A percentile compares a stretch with the other conserved stretches of the same genome.
phyloP scores from a whole-genome alignment of 305 asterid species.

The Fraxinus xanthoxyloides region DNA sequence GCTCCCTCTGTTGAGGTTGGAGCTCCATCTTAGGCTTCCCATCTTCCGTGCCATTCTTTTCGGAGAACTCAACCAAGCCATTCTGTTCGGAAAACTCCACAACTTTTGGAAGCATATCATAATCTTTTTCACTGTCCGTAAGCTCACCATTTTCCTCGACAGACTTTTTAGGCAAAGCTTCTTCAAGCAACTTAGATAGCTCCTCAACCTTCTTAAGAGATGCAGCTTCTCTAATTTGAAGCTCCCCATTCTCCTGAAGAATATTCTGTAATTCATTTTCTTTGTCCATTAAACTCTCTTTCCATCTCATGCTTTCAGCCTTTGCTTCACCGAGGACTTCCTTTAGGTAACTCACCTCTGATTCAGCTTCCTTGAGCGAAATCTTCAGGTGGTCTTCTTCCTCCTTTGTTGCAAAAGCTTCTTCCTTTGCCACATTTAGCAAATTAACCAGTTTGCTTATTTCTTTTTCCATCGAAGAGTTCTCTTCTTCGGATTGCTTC shows the following conservation, averaged over 20 bases:
- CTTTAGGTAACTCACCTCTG: conserved; percentile 69
- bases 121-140: conserved; percentile 81
- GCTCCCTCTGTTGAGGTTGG: conserved; percentile 36
- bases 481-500: conserved; percentile 61
- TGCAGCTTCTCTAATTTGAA: conserved; percentile 47
- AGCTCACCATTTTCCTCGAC: conserved; percentile 63
- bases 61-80: conserved; percentile 43
- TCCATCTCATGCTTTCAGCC: conserved; percentile 84
- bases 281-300: conserved; percentile 76
- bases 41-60: conserved; percentile 66
- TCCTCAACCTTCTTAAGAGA: conserved; percentile 57
- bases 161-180: conserved; percentile 41
- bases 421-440: conserved; percentile 61
- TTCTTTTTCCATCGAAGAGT: conserved; percentile 60
- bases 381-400: conserved; percentile 54
- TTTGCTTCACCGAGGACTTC: conserved; percentile 83
- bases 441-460: conserved; percentile 51
- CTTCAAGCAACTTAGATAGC: conserved; percentile 61
- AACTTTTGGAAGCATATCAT: conserved; percentile 84
- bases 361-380: conserved; percentile 61
- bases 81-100: conserved; percentile 80
- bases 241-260: conserved; percentile 69
- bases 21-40: conserved; percentile 47
- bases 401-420: conserved; percentile 54
- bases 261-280: conserved; percentile 62